Percentiles rank a stretch among this genome's conserved stretches.
These are phyloP conservation scores for Mucor mucedo DNA, from an alignment of 371 early-diverging fungal species.

Conservation along the genomic window DNA sequence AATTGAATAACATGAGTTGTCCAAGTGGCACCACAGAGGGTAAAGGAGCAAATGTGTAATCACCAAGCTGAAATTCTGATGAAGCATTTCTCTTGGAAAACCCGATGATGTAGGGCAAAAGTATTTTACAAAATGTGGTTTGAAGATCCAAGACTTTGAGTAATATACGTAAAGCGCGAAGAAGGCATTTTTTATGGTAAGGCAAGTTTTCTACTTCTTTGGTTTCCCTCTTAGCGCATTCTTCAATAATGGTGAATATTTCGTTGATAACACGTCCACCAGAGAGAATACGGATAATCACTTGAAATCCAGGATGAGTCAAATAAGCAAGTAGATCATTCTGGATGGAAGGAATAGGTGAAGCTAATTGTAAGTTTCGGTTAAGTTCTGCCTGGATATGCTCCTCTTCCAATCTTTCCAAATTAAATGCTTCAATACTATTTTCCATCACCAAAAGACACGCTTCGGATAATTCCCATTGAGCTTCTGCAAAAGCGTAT, in stretches of 20 bases:
- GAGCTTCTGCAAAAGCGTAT: slow-evolving; percentile 72
- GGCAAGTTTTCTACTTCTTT: slow-evolving; percentile 26
- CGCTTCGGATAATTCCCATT: slow-evolving; percentile 78
- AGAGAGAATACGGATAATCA: slow-evolving; percentile 77
- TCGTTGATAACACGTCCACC: slow-evolving; percentile 73
- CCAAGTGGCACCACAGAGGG: slow-evolving; percentile 76
- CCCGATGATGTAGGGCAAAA: slow-evolving; percentile 62
- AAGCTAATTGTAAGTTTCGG: not conserved
- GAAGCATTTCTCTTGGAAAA: slow-evolving; percentile 30
- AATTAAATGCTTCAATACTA: slow-evolving; percentile 78
- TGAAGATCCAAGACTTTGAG: slow-evolving; percentile 69
- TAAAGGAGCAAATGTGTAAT: slow-evolving; percentile 29
- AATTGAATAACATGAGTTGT: slow-evolving; percentile 74
- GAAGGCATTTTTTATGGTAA: slow-evolving; percentile 47
- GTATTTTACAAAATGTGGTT: slow-evolving; percentile 67
- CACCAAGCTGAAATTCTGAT: slow-evolving; percentile 39
- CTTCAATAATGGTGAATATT: slow-evolving; percentile 69
- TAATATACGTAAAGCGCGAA: slow-evolving; percentile 68
- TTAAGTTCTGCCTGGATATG: slow-evolving; percentile 13
- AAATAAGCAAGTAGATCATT: slow-evolving; percentile 28
- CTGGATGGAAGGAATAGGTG: not conserved
- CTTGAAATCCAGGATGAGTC: slow-evolving; percentile 87
- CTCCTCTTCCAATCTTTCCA: slow-evolving; percentile 44
- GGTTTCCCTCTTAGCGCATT: slow-evolving; percentile 63
- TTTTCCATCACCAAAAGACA: slow-evolving; percentile 82